Evolutionary conservation across 805 yeast genomes (phyloP), one percentile per base, ranked within the genome.

Genomic region (Candida nemodendra): DNA sequence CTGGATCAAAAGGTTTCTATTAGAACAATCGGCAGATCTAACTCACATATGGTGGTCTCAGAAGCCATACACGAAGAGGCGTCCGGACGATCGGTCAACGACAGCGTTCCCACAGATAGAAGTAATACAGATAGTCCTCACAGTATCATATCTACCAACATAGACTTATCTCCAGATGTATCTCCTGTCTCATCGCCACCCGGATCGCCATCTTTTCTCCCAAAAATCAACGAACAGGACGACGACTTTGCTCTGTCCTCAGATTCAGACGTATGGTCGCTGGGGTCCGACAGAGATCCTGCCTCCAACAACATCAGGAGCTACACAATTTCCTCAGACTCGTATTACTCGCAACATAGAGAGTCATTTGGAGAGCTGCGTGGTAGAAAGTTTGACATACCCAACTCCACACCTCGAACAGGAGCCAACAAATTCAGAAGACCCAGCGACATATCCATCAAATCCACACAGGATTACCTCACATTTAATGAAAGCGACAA

Each of bases 321-420:
- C 16, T 42, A 56, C 27, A 39, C 50, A 2, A 34, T 57, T n/a
- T 51, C 64, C 3, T 60, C 65, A 6, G 65, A 61, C 36, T 59
- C 64, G 7, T 61, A 61, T 27, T 61, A 54, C 37, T 57, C 63
- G 16, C 61, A 56, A 32, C 59, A 61, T 26, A 36, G 65, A 33
- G 60, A 49, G 16, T 50, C 56, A 1, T 48, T 50, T 34, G 50
- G 51, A 12, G 59, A 51, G 32, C 33, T 43, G 18, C 31, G 54
- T 9, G 57, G 57, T 4, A 47, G 53, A 15, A 47, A 35, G 17
- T 26, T 48, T 8, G 53, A 45, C 11, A 36, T 48, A 7, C n/a
- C 32, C 11, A 19, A 32, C 13, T 23, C 16, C n/a, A 19, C 31
- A n/a, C 16, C 18, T 24, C 9, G 24, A 15, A 19, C 14, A 8